Evolutionary conservation across 1,284 basidiomycete genomes (phyloP), one percentile per base, ranked within the genome.

Genomic region (Cutaneotrichosporon arboriforme): DNA sequence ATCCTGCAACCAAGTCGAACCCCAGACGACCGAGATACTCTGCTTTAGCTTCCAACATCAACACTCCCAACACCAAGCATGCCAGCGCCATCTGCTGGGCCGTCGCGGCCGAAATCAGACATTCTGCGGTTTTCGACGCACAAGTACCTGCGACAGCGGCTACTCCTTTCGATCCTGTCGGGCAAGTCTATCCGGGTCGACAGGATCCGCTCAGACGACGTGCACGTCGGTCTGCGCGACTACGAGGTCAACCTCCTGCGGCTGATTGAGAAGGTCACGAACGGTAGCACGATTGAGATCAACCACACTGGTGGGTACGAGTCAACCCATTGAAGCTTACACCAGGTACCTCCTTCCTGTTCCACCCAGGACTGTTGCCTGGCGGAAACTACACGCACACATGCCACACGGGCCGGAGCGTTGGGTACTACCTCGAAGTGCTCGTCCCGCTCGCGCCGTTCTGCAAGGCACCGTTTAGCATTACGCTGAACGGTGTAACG

Each of bases 351-450:
- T 84, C 89, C 4, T 79, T 97, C 58, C 79, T 97, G 15, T 78
- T 97, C 49, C 92, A 90, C 67, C 96, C 96, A 15, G 96, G 96
- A 2, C 80, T 97, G 37, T 86, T 98, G 46, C 81, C 83, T 22
- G 94, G 96, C 13, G 96, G 96, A 2, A 73, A 76, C 10, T 76
- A 91, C 53, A 81, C 80, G 4, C 94, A 98, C 69, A 88, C 93
- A 23, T 97, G 93, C 66, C 88, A 91, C 18, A 74, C 86, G 9
- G 87, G 88, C 10, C 81, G 91, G 26, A 86, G 88, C 17, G 80
- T 98, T 37, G 94, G 96, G 9, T 98, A 97, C 76, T 98, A 89
- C 71, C 78, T 98, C 26, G 94, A 98, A 68, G 87, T 91, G 26
- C 71, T 97, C 4, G 78, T 96, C 10, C 87, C 90, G 76, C 79